phyloP scores from a whole-genome alignment of 169 alveolate species.

The Theileria annulata region DNA sequence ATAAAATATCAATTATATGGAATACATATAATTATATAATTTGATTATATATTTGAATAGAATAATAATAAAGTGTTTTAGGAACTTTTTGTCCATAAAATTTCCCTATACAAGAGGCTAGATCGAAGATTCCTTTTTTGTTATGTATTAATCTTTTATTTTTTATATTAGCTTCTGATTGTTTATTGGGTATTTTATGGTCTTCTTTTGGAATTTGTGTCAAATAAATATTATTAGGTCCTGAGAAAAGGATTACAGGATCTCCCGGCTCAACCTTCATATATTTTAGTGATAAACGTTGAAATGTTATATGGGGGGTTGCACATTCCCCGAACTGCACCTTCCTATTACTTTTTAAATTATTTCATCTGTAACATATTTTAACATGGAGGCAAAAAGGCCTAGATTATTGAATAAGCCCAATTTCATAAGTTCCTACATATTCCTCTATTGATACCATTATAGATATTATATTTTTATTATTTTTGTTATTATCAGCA shows the following conservation, averaged over 20 bases:
- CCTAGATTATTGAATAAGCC: constrained; percentile 24
- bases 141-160: constrained; percentile 53
- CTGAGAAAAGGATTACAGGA: constrained; percentile 48
- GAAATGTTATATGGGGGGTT: constrained; percentile 9
- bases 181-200: constrained; percentile 30
- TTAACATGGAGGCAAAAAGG: constrained; percentile 30
- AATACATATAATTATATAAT: background rate
- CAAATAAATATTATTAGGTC: constrained; percentile 45
- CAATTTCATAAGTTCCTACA: constrained; percentile 22
- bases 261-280: constrained; percentile 58
- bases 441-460: constrained; percentile 10
- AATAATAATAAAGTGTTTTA: background rate
- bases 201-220: constrained; percentile 41
- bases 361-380: constrained; percentile 11
- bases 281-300: background rate
- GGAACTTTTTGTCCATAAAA: constrained; percentile 60
- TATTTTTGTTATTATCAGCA: background rate
- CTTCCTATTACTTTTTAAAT: constrained; percentile 1
- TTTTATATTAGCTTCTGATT: constrained; percentile 55
- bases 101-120: constrained; percentile 41
- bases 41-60: background rate
- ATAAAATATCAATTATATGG: background rate
- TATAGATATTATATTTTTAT: background rate
- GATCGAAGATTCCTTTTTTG: constrained; percentile 60
- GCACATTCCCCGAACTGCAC: constrained; percentile 12